Conservation (phyloP, 495 filamentous ascomycete genomes). For the Trichoderma asperelloides region DNA sequence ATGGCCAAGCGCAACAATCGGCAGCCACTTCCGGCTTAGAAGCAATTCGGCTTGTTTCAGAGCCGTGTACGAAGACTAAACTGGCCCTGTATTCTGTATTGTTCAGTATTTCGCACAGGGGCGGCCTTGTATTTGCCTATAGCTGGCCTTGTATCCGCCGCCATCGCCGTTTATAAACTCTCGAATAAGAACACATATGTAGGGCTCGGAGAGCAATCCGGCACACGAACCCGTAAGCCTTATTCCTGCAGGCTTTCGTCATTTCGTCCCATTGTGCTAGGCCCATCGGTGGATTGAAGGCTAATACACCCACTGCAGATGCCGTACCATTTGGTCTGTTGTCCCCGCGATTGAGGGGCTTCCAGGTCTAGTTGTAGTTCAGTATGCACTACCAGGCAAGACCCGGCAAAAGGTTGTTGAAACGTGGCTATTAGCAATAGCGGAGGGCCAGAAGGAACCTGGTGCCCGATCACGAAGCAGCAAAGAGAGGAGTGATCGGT, state of each 20-base stretch:
- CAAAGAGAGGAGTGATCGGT: neutral
- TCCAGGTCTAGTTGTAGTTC: neutral
- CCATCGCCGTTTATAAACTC: neutral
- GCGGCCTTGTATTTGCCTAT: too few species aligned
- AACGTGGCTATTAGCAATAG: neutral
- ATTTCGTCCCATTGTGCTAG: neutral
- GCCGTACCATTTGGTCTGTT: neutral
- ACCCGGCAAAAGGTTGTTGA: neutral
- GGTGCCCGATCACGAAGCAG: neutral
- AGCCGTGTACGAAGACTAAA: neutral
- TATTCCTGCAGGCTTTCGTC: neutral
- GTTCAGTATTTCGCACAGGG: too few species aligned
- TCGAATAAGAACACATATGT: neutral
- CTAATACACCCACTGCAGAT: neutral
- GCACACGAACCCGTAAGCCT: neutral
- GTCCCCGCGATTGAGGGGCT: constrained; percentile 1
- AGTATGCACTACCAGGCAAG: neutral
- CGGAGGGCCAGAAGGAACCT: neutral
- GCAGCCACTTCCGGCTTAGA: neutral
- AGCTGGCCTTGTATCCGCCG: neutral
- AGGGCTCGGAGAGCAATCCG: neutral
- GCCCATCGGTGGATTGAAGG: neutral
- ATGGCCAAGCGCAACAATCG: neutral
- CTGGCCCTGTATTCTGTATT: too few species aligned
- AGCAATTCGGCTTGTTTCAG: neutral